These are phyloP conservation scores for Xylaria sp. DNA, from an alignment of 2,329 filamentous ascomycete species.

Conservation along the genomic window DNA sequence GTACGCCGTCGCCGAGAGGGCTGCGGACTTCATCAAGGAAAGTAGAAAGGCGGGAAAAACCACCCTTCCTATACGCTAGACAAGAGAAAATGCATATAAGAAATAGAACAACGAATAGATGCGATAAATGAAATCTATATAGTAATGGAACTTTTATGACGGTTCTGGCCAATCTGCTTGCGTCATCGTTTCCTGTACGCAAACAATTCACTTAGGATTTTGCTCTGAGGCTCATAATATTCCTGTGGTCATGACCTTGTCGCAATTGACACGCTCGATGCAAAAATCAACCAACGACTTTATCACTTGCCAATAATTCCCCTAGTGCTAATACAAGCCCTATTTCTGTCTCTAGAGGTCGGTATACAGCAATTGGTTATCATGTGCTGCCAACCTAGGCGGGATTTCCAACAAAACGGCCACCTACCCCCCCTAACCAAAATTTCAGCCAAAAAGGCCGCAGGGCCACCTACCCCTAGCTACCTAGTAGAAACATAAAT, in stretches of 20 bases:
- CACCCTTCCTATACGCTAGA: conserved; percentile 5
- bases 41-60: conserved; percentile 9
- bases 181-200: neutral
- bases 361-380: neutral
- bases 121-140: neutral
- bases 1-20: conserved; percentile 41
- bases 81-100: neutral
- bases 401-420: no score
- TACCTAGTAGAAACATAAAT: no score
- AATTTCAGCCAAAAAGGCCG: no score
- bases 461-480: no score
- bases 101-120: conserved; percentile 3
- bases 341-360: neutral
- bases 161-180: neutral
- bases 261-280: neutral
- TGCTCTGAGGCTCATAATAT: neutral
- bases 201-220: neutral
- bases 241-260: neutral
- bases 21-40: conserved; percentile 42
- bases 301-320: neutral
- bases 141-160: neutral
- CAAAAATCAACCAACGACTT: neutral
- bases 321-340: neutral
- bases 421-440: no score
- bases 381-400: neutral